phyloP scores from a whole-genome alignment of 495 filamentous ascomycete species.

The Physcia stellaris region DNA sequence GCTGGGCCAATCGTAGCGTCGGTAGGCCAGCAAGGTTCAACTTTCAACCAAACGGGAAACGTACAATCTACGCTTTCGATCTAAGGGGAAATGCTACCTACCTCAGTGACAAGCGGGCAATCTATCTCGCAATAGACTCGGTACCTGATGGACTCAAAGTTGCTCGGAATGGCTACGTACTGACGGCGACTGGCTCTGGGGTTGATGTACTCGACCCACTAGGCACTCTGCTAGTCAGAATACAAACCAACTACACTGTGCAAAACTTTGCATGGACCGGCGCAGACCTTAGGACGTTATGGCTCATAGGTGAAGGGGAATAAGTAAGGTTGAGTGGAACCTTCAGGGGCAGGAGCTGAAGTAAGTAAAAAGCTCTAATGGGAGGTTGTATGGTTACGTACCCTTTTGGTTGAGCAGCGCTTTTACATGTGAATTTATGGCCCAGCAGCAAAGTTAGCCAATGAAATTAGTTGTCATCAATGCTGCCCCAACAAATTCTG shows the following conservation, averaged over 20 bases:
- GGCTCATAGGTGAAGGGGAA: conserved; percentile 17
- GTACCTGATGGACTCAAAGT: conserved; percentile 22
- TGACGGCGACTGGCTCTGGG: conserved; percentile 11
- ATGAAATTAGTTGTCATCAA: no score
- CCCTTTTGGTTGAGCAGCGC: no score
- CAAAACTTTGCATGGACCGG: conserved; percentile 23
- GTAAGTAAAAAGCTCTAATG: no score
- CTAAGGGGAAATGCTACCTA: conserved; percentile 14
- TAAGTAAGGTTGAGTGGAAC: conserved; percentile 20
- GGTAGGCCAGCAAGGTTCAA: conserved; percentile 3
- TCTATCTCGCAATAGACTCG: conserved; percentile 15
- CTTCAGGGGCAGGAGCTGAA: conserved; percentile 14
- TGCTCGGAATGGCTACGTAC: conserved; percentile 17
- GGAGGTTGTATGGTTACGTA: no score
- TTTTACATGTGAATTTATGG: no score
- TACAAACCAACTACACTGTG: conserved; percentile 21
- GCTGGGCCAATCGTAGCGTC: conserved; percentile 12
- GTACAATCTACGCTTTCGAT: conserved; percentile 22
- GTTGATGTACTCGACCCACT: conserved; percentile 19
- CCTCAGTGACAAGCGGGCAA: conserved; percentile 16
- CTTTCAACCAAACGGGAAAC: conserved; percentile 4
- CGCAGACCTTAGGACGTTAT: conserved; percentile 15
- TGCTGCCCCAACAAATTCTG: no score
- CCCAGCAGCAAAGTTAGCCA: no score
- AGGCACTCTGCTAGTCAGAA: conserved; percentile 17